Percentiles rank a stretch among this genome's conserved stretches.
These are phyloP conservation scores for Wickerhamomyces bisporus DNA, from an alignment of 805 yeast species.

Conservation along the genomic window DNA sequence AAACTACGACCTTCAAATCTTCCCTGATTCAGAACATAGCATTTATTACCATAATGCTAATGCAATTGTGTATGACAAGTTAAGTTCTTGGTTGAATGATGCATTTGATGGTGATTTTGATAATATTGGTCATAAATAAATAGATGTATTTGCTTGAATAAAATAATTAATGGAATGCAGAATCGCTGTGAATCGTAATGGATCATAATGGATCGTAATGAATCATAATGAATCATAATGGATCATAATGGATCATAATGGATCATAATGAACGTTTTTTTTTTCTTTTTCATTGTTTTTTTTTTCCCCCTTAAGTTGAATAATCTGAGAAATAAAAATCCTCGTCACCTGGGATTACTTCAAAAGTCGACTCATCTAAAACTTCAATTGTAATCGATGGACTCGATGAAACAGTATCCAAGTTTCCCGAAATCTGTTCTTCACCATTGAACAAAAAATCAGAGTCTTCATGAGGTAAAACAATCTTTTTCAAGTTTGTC, in stretches of 20 bases:
- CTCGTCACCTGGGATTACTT: neutral
- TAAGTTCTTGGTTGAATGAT: conserved; percentile 56
- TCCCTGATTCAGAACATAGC: conserved; percentile 79
- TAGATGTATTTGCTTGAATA: too few relatives aligned
- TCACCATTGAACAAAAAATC: neutral
- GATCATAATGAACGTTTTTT: too few relatives aligned
- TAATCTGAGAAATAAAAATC: neutral
- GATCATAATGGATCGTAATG: too few relatives aligned
- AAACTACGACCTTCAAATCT: conserved; percentile 74
- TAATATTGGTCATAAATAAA: conserved; percentile 11
- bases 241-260: too few relatives aligned
- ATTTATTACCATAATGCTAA: conserved; percentile 71
- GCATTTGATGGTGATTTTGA: conserved; percentile 54
- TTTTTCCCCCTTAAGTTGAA: neutral
- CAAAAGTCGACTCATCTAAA: neutral
- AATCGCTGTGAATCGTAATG: too few relatives aligned
- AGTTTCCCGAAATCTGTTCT: too few relatives aligned
- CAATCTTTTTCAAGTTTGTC: neutral
- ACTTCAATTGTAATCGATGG: too few relatives aligned
- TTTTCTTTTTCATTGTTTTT: too few relatives aligned
- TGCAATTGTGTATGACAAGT: conserved; percentile 60
- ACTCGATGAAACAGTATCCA: too few relatives aligned
- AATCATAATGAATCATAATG: too few relatives aligned
- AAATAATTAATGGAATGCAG: too few relatives aligned
- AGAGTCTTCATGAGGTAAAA: neutral